phyloP scores from a whole-genome alignment of 2,329 filamentous ascomycete species.

The Talaromyces sp. region DNA sequence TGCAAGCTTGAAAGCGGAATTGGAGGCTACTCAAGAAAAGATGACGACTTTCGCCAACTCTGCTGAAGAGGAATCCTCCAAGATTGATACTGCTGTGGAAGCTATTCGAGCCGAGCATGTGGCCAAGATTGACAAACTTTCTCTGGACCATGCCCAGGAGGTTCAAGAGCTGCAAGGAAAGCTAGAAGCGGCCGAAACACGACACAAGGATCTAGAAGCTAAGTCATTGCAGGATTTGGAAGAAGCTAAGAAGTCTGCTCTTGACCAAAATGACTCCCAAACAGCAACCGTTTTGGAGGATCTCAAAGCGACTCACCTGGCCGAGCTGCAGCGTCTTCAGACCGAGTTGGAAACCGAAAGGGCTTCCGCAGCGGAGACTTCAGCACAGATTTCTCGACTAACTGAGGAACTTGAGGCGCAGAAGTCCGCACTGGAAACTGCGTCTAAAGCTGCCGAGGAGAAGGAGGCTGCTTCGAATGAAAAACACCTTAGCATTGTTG shows the following conservation, averaged over 20 bases:
- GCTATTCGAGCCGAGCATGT: constrained; percentile 31
- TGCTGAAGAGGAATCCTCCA: constrained; percentile 24
- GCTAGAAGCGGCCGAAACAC: constrained; percentile 35
- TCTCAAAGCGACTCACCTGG: constrained; percentile 35
- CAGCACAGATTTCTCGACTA: constrained; percentile 29
- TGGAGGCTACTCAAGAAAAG: constrained; percentile 36
- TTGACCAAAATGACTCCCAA: constrained; percentile 36
- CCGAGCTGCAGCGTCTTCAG: constrained; percentile 35
- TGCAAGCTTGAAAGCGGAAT: constrained; percentile 31
- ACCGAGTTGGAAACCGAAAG: constrained; percentile 35
- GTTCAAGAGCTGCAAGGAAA: constrained; percentile 32
- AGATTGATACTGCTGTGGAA: constrained; percentile 26
- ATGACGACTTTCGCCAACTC: constrained; percentile 31
- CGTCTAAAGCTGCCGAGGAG: constrained; percentile 25
- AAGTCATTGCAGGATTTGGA: constrained; percentile 38
- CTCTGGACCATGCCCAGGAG: constrained; percentile 32
- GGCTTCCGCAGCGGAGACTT: constrained; percentile 27
- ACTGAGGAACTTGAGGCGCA: constrained; percentile 33
- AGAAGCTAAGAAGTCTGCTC: constrained; percentile 35
- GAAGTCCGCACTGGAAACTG: constrained; percentile 28
- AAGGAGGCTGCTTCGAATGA: constrained; percentile 34
- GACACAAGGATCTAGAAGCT: constrained; percentile 37
- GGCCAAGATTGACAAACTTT: constrained; percentile 33
- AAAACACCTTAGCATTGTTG: constrained; percentile 14
- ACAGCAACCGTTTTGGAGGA: constrained; percentile 35